Percentiles rank a stretch among this genome's conserved stretches.
phyloP scores from a whole-genome alignment of 768 basidiomycete species.

The Termitomyces titanicus region DNA sequence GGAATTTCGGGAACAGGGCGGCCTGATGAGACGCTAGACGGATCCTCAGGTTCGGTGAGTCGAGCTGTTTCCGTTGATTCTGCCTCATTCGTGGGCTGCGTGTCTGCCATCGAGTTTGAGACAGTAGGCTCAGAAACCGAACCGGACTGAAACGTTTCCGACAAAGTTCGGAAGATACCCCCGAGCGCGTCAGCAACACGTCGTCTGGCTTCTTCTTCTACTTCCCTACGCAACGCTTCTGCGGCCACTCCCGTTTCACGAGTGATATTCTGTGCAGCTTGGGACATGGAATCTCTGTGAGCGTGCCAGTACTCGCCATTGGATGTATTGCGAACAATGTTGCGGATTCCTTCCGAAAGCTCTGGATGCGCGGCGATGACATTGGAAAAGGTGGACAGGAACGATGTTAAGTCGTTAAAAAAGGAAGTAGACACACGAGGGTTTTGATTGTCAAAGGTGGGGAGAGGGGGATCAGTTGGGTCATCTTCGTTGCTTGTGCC shows the following conservation, averaged over 20 bases:
- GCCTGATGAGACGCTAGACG: neutral
- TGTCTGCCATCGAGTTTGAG: neutral
- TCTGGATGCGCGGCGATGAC: conserved; percentile 67
- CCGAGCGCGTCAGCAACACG: conserved; percentile 63
- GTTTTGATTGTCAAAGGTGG: conserved; percentile 35
- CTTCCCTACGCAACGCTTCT: conserved; percentile 39
- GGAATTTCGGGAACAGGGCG: neutral
- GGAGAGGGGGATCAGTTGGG: conserved; percentile 46
- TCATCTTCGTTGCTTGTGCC: neutral
- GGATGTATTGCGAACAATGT: conserved; percentile 56
- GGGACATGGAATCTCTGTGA: conserved; percentile 57
- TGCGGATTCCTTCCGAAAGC: conserved; percentile 62
- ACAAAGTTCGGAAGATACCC: conserved; percentile 54
- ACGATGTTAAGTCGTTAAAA: conserved; percentile 58
- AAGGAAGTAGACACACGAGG: conserved; percentile 38
- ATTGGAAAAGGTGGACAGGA: conserved; percentile 54
- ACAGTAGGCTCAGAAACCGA: too few species aligned
- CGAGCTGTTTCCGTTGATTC: neutral
- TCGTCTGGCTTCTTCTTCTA: conserved; percentile 64
- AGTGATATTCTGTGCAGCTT: conserved; percentile 52
- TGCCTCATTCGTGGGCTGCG: neutral
- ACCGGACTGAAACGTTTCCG: conserved; percentile 17
- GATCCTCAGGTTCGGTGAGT: neutral
- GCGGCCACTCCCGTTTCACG: conserved; percentile 42
- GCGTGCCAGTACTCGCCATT: conserved; percentile 67